These are phyloP conservation scores for Apiospora aurea DNA, from an alignment of 2,329 filamentous ascomycete species.

Conservation along the genomic window DNA sequence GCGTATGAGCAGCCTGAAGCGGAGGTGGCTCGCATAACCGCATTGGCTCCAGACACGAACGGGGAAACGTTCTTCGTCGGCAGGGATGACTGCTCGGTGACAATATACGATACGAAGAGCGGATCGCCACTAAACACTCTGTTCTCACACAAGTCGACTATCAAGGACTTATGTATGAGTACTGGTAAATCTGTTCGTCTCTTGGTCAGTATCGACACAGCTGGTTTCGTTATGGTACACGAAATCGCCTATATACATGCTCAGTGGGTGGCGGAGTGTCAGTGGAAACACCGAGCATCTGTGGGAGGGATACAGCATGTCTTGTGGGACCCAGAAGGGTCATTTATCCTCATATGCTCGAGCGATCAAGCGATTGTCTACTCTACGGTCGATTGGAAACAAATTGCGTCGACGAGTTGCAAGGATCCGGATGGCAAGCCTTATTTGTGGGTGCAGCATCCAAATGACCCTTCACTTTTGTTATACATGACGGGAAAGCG, in stretches of 20 bases:
- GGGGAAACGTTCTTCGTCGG: not conserved
- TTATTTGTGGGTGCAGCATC: not conserved
- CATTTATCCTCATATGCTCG: not conserved
- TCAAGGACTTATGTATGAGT: not conserved
- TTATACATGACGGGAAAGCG: not conserved
- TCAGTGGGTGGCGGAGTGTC: not conserved
- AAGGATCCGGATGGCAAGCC: not conserved
- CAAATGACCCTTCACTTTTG: not conserved
- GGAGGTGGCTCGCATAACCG: no score
- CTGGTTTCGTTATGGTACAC: not conserved
- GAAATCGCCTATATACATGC: not conserved
- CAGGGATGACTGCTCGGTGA: not conserved
- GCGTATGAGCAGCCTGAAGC: no score
- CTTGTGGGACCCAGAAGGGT: not conserved
- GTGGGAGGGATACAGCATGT: not conserved
- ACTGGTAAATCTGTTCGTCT: not conserved
- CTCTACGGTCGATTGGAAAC: not conserved
- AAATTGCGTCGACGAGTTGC: not conserved
- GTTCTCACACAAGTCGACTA: not conserved
- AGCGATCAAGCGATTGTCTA: not conserved
- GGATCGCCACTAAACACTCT: not conserved
- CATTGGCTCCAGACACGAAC: not conserved
- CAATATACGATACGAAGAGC: not conserved
- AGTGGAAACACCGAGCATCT: not conserved
- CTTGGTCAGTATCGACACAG: not conserved